These are phyloP conservation scores for Nigrograna mackinnonii DNA, from an alignment of 2,329 filamentous ascomycete species.

Conservation along the genomic window DNA sequence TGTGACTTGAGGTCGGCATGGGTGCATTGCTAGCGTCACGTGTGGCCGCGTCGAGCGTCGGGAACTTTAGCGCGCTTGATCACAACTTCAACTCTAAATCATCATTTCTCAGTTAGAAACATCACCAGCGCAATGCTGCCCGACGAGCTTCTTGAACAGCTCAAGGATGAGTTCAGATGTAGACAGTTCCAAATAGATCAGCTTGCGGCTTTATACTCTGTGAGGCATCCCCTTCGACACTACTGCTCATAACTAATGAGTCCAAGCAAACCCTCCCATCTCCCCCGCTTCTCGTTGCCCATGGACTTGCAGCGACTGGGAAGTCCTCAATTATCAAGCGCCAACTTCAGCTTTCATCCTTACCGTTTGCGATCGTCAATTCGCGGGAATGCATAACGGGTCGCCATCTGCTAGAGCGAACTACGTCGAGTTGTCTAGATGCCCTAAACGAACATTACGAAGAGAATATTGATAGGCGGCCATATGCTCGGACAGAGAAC, in stretches of 20 bases:
- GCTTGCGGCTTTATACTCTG: slow-evolving; percentile 49
- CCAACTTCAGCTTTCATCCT: slow-evolving; percentile 57
- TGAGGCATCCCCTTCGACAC: slow-evolving; percentile 21
- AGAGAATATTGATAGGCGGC: slow-evolving; percentile 40
- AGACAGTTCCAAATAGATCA: slow-evolving; percentile 53
- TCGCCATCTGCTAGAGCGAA: slow-evolving; percentile 76
- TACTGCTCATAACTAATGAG: slow-evolving; percentile 16
- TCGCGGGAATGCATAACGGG: slow-evolving; percentile 78
- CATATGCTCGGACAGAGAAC: slow-evolving; percentile 74
- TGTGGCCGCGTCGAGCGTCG: neutral
- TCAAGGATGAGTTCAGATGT: slow-evolving; percentile 44
- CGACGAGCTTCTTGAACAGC: slow-evolving; percentile 36
- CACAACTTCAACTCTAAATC: neutral
- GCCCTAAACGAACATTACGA: slow-evolving; percentile 46
- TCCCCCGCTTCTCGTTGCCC: slow-evolving; percentile 74
- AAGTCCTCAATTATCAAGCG: slow-evolving; percentile 73
- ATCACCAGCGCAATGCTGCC: slow-evolving; percentile 35
- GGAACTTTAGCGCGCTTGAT: neutral
- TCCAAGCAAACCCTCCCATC: slow-evolving; percentile 66
- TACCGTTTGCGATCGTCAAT: slow-evolving; percentile 66
- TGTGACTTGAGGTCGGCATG: neutral
- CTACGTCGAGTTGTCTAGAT: slow-evolving; percentile 57
- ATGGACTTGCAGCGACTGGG: slow-evolving; percentile 85
- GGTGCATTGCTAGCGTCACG: neutral
- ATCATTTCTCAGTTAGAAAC: neutral